phyloP scores from a whole-genome alignment of 1,284 basidiomycete species.

The Ganoderma multipileum region DNA sequence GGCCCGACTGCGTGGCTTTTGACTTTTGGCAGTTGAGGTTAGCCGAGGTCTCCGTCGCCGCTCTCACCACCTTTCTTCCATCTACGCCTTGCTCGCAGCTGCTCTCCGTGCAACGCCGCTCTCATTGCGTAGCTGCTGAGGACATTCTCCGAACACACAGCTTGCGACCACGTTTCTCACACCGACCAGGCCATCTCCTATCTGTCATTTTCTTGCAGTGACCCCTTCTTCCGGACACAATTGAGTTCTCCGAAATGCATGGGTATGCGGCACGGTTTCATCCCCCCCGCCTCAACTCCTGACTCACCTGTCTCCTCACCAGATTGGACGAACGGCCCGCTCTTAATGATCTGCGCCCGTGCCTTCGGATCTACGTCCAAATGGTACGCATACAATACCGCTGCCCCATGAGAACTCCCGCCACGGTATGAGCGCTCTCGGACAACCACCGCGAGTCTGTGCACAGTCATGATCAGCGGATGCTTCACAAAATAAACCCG shows the following conservation, averaged over 20 bases:
- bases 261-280: not conserved
- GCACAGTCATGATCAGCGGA: constrained; percentile 15
- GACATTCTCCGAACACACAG: not conserved
- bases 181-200: not conserved
- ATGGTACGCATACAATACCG: not conserved
- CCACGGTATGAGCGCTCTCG: not conserved
- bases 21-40: constrained; percentile 1
- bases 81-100: not conserved
- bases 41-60: not conserved
- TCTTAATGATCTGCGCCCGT: not conserved
- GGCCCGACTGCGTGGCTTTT: not conserved
- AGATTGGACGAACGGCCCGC: not conserved
- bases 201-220: not conserved
- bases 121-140: not conserved
- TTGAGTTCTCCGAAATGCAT: not conserved
- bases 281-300: not conserved
- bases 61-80: not conserved
- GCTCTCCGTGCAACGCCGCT: not conserved
- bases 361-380: not conserved
- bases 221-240: not conserved
- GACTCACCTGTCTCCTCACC: not conserved
- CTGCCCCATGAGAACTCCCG: not conserved
- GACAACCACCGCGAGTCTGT: constrained; percentile 3
- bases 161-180: not conserved
- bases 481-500: constrained; percentile 9